Evolutionary conservation across 1,284 basidiomycete genomes (phyloP), one percentile per base, ranked within the genome.

Genomic region (Apiotrichum laibachii): DNA sequence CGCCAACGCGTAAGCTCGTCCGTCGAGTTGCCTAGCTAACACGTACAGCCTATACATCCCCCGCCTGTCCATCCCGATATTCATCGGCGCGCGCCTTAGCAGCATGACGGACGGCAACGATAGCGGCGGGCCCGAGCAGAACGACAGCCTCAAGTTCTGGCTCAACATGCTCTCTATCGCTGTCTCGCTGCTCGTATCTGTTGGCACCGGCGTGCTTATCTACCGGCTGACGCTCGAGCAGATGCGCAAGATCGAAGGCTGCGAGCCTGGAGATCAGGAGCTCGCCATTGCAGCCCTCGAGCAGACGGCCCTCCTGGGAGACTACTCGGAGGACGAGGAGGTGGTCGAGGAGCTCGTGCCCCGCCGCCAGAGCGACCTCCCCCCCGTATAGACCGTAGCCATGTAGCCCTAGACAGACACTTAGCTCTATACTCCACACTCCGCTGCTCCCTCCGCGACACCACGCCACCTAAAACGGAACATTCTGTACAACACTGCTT

Each of bases 81-180:
- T 79, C 60, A 76, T 79, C 45, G 77, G 77, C 46, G 75, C 75
- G 21, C 68, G 77, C 9, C 69, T 79, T 31, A 68, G 63, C 19
- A 75, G 72, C 12, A 64, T 79, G 19, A 63, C 71, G 11, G 69
- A 69, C 50, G 69, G 65, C 18, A 59, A 57, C 21, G 57, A 61
- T 7, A 31, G 26, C 26, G 26, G 26, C 26, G 26, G 26, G 26
- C 26, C 26, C 6, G 51, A 60, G 22, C 60, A 68, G 49, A 34
- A 55, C 15, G 73, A 75, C 46, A 70, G 72, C 8, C 56, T 75
- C 13, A 67, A 67, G 49, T 72, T 73, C 61, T 77, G 75, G 75
- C 65, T 79, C 59, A 79, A 79, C 62, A 40, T 77, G 37, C 52
- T 64, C 1, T 72, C 70, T 6, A 79, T 79, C 43, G 60, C 53